Conservation (phyloP, 805 yeast genomes). For the Komagataella phaffii region DNA sequence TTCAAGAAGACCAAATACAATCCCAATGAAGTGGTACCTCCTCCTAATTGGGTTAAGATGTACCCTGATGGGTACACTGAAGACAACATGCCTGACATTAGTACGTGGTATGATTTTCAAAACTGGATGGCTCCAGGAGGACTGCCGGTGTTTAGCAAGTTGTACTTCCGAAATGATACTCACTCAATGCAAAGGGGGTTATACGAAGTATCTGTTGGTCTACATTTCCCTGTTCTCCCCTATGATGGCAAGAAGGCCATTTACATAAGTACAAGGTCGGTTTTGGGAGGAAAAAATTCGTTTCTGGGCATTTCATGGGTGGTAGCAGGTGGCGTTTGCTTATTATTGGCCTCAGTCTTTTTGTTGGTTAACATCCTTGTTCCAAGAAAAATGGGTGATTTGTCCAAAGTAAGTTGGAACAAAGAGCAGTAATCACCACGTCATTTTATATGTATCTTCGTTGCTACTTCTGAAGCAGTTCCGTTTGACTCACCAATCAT, state of each 20-base stretch:
- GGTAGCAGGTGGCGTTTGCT: constrained; percentile 61
- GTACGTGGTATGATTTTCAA: constrained; percentile 57
- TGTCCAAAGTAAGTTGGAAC: constrained; percentile 64
- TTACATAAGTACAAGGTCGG: constrained; percentile 57
- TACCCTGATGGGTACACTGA: constrained; percentile 67
- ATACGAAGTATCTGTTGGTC: constrained; percentile 52
- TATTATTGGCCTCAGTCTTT: constrained; percentile 39
- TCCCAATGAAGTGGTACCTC: constrained; percentile 56
- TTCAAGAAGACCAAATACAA: constrained; percentile 52
- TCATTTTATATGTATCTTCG: background rate
- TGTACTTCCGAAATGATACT: constrained; percentile 49
- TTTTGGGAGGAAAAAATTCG: constrained; percentile 63
- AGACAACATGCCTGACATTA: constrained; percentile 55
- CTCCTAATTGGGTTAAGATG: constrained; percentile 67
- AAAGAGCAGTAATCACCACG: constrained; percentile 17
- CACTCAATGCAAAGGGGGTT: constrained; percentile 41
- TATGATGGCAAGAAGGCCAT: constrained; percentile 57
- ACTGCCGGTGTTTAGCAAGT: constrained; percentile 50
- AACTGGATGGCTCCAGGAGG: constrained; percentile 86
- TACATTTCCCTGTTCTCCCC: constrained; percentile 68
- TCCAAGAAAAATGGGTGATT: constrained; percentile 65
- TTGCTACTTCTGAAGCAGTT: background rate
- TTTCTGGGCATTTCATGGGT: constrained; percentile 67
- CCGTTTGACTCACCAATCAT: background rate
- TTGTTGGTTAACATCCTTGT: constrained; percentile 40